A percentile compares a stretch with the other conserved stretches of the same genome.
phyloP scores from a whole-genome alignment of 768 basidiomycete species.

The Suillus variegatus region DNA sequence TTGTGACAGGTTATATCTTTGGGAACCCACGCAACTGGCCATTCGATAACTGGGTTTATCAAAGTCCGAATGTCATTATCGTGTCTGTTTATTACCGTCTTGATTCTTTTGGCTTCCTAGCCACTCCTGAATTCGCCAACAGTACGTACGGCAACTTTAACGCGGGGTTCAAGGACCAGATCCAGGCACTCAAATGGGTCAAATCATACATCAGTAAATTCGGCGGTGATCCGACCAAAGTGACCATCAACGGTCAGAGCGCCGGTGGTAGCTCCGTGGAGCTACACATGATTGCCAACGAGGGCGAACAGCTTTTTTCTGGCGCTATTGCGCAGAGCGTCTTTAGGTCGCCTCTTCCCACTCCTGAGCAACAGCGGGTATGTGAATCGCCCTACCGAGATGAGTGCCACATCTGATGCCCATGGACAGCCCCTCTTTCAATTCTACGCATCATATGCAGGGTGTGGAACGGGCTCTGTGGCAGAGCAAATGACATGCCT shows the following conservation, averaged over 20 bases:
- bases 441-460: conserved; percentile 51
- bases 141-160: conserved; percentile 48
- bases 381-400: conserved; percentile 11
- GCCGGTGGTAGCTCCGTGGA: conserved; percentile 58
- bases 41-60: conserved; percentile 65
- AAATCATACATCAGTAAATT: conserved; percentile 39
- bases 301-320: conserved; percentile 44
- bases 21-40: conserved; percentile 70
- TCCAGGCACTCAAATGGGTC: conserved; percentile 42
- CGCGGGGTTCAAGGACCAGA: conserved; percentile 57
- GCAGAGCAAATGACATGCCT: conserved; percentile 46
- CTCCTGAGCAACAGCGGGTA: conserved; percentile 55
- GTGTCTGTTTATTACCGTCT: conserved; percentile 71
- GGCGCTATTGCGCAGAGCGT: conserved; percentile 67
- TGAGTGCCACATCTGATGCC: neutral
- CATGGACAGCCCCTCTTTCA: conserved; percentile 49
- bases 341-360: conserved; percentile 51
- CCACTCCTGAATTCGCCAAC: conserved; percentile 48
- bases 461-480: conserved; percentile 44
- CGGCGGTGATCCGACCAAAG: conserved; percentile 39
- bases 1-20: conserved; percentile 46
- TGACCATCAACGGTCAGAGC: conserved; percentile 62
- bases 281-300: conserved; percentile 55
- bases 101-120: conserved; percentile 63
- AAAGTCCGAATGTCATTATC: conserved; percentile 61